phyloP scores from a whole-genome alignment of 129 eudicot species.

The Arctium lappa region DNA sequence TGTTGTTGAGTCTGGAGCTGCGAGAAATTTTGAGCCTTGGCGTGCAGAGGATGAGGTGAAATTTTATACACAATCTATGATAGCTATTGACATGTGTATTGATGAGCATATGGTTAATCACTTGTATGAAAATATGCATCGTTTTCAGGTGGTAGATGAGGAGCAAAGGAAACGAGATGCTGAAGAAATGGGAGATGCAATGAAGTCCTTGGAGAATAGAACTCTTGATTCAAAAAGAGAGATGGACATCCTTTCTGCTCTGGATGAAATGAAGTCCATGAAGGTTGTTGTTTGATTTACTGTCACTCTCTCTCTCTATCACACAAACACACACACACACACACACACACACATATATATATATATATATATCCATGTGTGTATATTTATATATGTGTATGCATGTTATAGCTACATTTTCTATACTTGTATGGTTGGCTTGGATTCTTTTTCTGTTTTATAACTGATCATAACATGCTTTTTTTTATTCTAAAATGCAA shows the following conservation, averaged over 20 bases:
- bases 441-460: too few relatives aligned
- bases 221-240: conserved; percentile 65
- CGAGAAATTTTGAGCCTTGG: conserved; percentile 75
- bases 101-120: too few relatives aligned
- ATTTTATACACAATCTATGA: not conserved
- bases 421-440: too few relatives aligned
- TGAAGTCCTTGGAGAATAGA: conserved; percentile 73
- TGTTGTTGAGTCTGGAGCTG: conserved; percentile 62
- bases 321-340: not conserved
- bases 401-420: not conserved
- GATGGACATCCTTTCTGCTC: conserved; percentile 70
- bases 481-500: not conserved
- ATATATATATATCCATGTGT: not conserved
- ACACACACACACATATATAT: not conserved
- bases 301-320: too few relatives aligned
- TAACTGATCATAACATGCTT: too few relatives aligned
- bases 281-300: conserved; percentile 29
- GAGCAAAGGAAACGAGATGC: conserved; percentile 49
- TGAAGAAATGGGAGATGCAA: conserved; percentile 83
- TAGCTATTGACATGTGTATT: too few relatives aligned
- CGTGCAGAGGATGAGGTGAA: conserved; percentile 68
- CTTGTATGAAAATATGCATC: too few relatives aligned
- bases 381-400: not conserved
- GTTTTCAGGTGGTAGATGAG: conserved; percentile 36
- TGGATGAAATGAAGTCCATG: conserved; percentile 81